Conservation (phyloP, 441 rosid species). For the Monsonia emarginata region DNA sequence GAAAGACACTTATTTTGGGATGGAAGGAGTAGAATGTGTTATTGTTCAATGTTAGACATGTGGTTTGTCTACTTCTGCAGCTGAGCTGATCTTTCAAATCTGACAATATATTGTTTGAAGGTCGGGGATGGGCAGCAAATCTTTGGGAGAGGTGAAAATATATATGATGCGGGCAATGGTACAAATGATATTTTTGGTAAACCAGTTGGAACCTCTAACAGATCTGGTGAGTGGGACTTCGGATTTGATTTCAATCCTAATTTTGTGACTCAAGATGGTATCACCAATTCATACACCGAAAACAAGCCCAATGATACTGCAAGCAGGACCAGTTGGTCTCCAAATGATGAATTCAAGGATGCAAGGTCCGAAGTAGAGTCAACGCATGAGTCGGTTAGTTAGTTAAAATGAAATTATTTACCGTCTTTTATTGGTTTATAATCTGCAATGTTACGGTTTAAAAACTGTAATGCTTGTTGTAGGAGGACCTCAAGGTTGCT, state of each 20-base stretch:
- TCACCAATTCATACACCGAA: slow-evolving; percentile 14
- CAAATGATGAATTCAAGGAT: slow-evolving; percentile 28
- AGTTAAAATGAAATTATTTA: not conserved
- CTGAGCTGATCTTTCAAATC: slow-evolving; percentile 10
- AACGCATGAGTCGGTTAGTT: slow-evolving; percentile 33
- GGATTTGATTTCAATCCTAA: slow-evolving; percentile 13
- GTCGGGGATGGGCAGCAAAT: slow-evolving; percentile 21
- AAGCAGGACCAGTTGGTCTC: slow-evolving; percentile 20
- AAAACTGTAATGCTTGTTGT: slow-evolving; percentile 11
- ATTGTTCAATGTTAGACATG: not conserved
- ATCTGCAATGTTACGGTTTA: slow-evolving; percentile 4
- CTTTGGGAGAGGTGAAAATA: slow-evolving; percentile 7
- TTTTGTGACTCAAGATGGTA: slow-evolving; percentile 14
- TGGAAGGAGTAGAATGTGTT: not conserved
- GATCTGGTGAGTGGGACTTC: slow-evolving; percentile 5
- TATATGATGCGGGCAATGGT: slow-evolving; percentile 21
- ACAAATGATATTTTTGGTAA: slow-evolving; percentile 11
- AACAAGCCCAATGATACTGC: slow-evolving; percentile 21
- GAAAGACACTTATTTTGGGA: not conserved
- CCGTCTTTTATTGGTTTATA: slow-evolving; percentile 4
- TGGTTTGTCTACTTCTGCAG: not conserved
- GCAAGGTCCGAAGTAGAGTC: slow-evolving; percentile 27
- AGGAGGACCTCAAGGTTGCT: slow-evolving; percentile 25
- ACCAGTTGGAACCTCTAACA: slow-evolving; percentile 7
- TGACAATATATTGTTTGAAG: slow-evolving; percentile 26